A percentile compares a stretch with the other conserved stretches of the same genome.
These are phyloP conservation scores for Exophiala xenobiotica DNA, from an alignment of 2,329 filamentous ascomycete species.

Conservation along the genomic window DNA sequence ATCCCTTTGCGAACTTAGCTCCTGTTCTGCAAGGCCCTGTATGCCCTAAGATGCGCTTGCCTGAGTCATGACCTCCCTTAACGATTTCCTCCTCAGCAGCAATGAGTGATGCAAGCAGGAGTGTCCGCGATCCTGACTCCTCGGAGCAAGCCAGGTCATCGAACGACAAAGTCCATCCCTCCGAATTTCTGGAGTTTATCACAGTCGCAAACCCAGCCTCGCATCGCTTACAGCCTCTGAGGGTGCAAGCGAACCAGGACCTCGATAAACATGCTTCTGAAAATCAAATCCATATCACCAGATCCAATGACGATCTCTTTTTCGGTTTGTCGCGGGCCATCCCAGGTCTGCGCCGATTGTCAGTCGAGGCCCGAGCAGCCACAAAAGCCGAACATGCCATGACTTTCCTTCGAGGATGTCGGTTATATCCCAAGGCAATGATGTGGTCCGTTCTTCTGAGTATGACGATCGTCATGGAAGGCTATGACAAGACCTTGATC, in stretches of 20 bases:
- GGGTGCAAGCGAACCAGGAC: background rate
- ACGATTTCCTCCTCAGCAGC: background rate
- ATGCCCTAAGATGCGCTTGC: background rate
- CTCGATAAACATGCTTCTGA: background rate
- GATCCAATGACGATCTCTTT: constrained; percentile 29
- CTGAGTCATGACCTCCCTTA: background rate
- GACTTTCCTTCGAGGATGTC: constrained; percentile 30
- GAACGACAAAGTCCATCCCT: constrained; percentile 25
- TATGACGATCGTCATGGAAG: constrained; percentile 35
- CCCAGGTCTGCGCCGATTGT: constrained; percentile 26
- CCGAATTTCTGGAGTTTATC: constrained; percentile 28
- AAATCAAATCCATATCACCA: constrained; percentile 15
- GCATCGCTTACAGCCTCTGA: constrained; percentile 18
- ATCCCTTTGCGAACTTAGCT: too few relatives aligned
- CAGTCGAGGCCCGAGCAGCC: constrained; percentile 26
- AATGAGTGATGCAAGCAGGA: constrained; percentile 21
- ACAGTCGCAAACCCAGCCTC: constrained; percentile 5
- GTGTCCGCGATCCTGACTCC: constrained; percentile 6
- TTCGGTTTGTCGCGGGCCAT: constrained; percentile 24
- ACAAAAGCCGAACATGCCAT: constrained; percentile 32
- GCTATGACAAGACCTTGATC: constrained; percentile 34
- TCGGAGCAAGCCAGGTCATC: constrained; percentile 9
- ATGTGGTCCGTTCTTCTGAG: constrained; percentile 33
- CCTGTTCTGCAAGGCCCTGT: too few relatives aligned
- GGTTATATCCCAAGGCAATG: constrained; percentile 33